Conservation (phyloP, 2,329 filamentous ascomycete genomes). For the Ophiostoma fasciatum region DNA sequence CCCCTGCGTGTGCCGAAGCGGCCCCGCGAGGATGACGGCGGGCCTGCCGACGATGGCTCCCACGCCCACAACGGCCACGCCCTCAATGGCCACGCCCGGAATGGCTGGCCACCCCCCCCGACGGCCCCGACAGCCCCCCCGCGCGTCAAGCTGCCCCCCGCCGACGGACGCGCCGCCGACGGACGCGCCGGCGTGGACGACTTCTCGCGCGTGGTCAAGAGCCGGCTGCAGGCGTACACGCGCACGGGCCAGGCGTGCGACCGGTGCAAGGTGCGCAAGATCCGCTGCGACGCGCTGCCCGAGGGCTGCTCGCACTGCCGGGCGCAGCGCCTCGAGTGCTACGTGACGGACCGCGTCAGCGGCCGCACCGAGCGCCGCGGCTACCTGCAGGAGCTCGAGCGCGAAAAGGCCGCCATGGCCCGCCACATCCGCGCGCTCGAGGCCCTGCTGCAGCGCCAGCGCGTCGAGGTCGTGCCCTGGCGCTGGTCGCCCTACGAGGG, state of each 20-base stretch:
- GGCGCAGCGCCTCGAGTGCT: conserved; percentile 62
- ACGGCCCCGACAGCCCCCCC: background rate
- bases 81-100: background rate
- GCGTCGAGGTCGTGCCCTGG: conserved; percentile 45
- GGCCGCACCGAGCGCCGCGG: conserved; percentile 66
- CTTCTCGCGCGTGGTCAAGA: conserved; percentile 42
- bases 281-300: conserved; percentile 67
- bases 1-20: conserved; percentile 4
- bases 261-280: conserved; percentile 81
- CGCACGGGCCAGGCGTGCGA: conserved; percentile 77
- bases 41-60: background rate
- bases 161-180: conserved; percentile 24
- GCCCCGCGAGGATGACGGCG: background rate
- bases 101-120: background rate
- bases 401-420: conserved; percentile 53
- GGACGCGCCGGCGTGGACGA: conserved; percentile 31
- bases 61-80: background rate
- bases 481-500: conserved; percentile 21
- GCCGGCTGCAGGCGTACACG: conserved; percentile 37
- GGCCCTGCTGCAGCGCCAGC: conserved; percentile 41
- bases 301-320: conserved; percentile 73
- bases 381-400: conserved; percentile 63
- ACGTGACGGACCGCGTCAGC: conserved; percentile 75
- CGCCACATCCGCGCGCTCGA: conserved; percentile 54
- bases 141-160: conserved; percentile 30